A percentile compares a stretch with the other conserved stretches of the same genome.
phyloP scores from a whole-genome alignment of 805 yeast genomes.

The Saccharomycopsis babjevae region DNA sequence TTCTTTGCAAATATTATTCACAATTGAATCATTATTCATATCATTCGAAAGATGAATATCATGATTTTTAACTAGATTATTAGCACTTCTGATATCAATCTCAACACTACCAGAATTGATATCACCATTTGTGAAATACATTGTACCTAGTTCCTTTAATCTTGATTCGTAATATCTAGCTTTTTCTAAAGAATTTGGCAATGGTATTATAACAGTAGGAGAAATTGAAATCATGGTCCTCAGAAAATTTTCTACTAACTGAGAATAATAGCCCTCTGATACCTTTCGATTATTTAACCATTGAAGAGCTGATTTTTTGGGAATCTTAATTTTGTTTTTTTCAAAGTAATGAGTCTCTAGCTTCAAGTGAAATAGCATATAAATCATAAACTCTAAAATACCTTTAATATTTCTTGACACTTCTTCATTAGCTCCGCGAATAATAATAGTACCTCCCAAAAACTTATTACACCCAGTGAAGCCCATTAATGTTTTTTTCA shows the following conservation, averaged over 20 bases:
- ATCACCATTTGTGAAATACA: background rate
- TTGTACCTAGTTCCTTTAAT: background rate
- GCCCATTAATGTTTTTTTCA: slow-evolving; percentile 63
- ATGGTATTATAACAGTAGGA: slow-evolving; percentile 67
- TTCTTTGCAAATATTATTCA: background rate
- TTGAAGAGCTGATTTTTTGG: slow-evolving; percentile 3
- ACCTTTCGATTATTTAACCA: background rate
- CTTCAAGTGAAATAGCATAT: slow-evolving; percentile 66
- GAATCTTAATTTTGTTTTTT: slow-evolving; percentile 17
- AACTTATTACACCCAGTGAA: slow-evolving; percentile 66
- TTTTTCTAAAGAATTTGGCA: slow-evolving; percentile 52
- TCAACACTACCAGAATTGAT: background rate
- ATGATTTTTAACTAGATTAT: background rate
- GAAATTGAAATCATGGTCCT: slow-evolving; percentile 66
- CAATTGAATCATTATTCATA: background rate
- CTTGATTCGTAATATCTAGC: slow-evolving; percentile 35
- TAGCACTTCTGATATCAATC: slow-evolving; percentile 1
- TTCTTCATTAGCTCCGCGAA: slow-evolving; percentile 70
- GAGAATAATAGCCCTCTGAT: slow-evolving; percentile 26
- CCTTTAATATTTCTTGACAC: slow-evolving; percentile 58
- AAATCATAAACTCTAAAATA: slow-evolving; percentile 70
- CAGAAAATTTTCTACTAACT: slow-evolving; percentile 31
- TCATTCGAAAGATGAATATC: slow-evolving; percentile 1
- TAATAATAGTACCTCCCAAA: slow-evolving; percentile 73
- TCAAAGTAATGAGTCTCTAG: slow-evolving; percentile 64